Evolutionary conservation across 2,329 filamentous ascomycete species (phyloP), one percentile per base, ranked within the genome.

Genomic region (Magnaporthiopsis incrustans): DNA sequence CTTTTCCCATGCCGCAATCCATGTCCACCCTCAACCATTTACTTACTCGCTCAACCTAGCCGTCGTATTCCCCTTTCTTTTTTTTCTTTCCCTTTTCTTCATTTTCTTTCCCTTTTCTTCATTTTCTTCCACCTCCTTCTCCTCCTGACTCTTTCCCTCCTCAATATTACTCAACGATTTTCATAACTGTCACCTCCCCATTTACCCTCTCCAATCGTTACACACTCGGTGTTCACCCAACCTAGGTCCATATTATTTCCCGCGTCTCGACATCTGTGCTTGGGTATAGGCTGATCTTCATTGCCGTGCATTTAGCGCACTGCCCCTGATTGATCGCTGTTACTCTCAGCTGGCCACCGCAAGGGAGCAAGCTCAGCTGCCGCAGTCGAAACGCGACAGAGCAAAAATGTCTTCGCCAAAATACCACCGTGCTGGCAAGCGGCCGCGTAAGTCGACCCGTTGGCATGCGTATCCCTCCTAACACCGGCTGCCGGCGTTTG

Each of bases 361-460:
- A 53, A 25, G 44, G 4, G 4, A 8, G 44, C 26, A 26, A 26
- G 26, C 26, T 60, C 22, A 30, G 25, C 30, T 53, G 44, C 44
- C 22, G 22, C 57, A 26, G 26, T 32, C 53, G 18, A 61, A 35
- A 44, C 33, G 59, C 15, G 32, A 27, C 53, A 62, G 63, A 30
- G 25, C 22, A 63, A 59, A 59, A 50, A 73, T 73, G 71, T 71
- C 71, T 18, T 71, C 71, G 18, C 69, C 71, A 15, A 70, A 73
- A 59, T 66, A 69, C 63, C 70, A 69, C 63, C 70, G 71, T 30
- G 70, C 71, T 25, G 71, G 71, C 33, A 73, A 73, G 65, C 70
- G 71, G 65, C 70, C 69, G 38, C 66, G 71, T 72, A 71, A 72
- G 71, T 73, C 26, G 22, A 14, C 18, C 27, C 26, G 11, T 56